Evolutionary conservation across 2,329 filamentous ascomycete species (phyloP).

Genomic region (Neofusicoccum umdonicola): DNA sequence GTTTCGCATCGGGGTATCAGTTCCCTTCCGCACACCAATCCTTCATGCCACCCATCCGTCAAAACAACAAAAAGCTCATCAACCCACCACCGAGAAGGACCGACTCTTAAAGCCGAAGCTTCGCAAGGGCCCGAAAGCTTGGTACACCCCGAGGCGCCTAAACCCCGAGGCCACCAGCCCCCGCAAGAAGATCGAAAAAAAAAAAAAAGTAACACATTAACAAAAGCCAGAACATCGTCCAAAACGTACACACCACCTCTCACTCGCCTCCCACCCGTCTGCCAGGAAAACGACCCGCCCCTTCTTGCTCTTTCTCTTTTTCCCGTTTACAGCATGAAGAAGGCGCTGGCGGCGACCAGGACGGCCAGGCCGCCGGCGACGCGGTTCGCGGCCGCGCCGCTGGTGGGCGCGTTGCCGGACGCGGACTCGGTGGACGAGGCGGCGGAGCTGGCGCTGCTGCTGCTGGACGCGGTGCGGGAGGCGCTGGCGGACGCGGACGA

Average conservation of each 20-base stretch:
- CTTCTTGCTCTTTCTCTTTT: background rate
- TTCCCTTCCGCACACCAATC: slow-evolving; percentile 12
- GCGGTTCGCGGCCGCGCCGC: slow-evolving; percentile 3
- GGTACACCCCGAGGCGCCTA: background rate
- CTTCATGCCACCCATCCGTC: background rate
- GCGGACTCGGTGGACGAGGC: slow-evolving; percentile 5
- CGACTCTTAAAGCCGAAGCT: no score
- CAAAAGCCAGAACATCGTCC: background rate
- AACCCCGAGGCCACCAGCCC: background rate
- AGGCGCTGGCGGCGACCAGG: background rate
- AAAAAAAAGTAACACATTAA: background rate
- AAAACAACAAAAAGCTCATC: background rate
- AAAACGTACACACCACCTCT: background rate
- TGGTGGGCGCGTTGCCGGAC: background rate
- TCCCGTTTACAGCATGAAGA: background rate
- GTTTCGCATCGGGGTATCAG: slow-evolving; percentile 12
- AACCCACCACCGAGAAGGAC: background rate
- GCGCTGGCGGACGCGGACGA: slow-evolving; percentile 25
- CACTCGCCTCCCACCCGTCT: background rate
- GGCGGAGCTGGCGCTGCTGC: background rate
- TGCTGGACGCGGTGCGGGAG: slow-evolving; percentile 21
- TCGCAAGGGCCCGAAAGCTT: no score
- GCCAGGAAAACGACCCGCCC: no score
- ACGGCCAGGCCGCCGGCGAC: slow-evolving; percentile 4
- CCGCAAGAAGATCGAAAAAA: background rate